Conservation (phyloP, 2,329 filamentous ascomycete species). For the Aspergillus thermomutatus region DNA sequence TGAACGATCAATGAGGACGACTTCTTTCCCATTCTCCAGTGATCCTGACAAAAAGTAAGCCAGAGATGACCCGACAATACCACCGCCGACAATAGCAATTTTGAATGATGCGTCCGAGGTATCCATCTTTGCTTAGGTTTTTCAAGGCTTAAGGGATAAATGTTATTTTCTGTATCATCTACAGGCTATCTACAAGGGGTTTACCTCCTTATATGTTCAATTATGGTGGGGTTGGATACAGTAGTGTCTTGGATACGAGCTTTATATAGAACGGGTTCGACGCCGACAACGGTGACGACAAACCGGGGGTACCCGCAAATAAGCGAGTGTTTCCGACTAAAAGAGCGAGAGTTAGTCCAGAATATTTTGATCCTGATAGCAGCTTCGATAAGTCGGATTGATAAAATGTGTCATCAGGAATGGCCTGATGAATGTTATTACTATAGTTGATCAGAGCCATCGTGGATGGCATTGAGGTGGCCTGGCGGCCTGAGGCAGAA, state of each 20-base stretch:
- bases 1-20: conserved; percentile 27
- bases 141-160: not conserved
- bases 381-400: not conserved
- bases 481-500: not conserved
- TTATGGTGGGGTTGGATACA: not conserved
- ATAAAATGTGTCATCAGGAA: not conserved
- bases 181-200: not conserved
- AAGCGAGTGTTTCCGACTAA: not conserved
- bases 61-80: conserved; percentile 34
- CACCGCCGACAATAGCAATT: conserved; percentile 27
- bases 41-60: conserved; percentile 28
- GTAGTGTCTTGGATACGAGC: not conserved
- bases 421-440: no score
- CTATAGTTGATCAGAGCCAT: not conserved
- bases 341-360: not conserved
- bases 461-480: not conserved
- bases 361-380: not conserved
- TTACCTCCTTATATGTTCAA: not conserved
- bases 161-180: not conserved
- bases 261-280: not conserved
- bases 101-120: conserved; percentile 4
- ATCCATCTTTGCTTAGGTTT: not conserved
- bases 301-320: not conserved
- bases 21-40: conserved; percentile 9
- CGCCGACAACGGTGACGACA: not conserved